Evolutionary conservation across 371 early-diverging fungal genomes (phyloP), one percentile per base, ranked within the genome.

Genomic region (Phascolomyces articulosus): DNA sequence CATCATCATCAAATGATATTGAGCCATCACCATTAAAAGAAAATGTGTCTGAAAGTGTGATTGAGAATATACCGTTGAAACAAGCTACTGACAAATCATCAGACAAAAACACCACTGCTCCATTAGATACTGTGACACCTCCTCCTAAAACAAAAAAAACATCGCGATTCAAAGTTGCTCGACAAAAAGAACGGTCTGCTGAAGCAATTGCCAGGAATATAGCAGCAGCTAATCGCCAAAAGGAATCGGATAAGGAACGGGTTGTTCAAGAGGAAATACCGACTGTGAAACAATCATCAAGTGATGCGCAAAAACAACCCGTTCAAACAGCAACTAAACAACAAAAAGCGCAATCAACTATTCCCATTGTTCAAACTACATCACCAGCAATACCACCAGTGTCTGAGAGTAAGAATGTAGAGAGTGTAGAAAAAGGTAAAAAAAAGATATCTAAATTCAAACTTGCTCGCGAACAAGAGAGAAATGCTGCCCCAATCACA

Each of bases 21-120:
- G 51, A 51, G 9, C 24, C 4, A 23, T 51, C 51, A 13, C 51
- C 51, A 51, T 24, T 51, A n/a, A 20, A 51, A 24, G 51, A 51
- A 11, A 20, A 23, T 24, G 51, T 51, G 4, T 7, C 51, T 9
- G 51, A 51, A 51, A 51, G 23, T 21, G n/a, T n/a, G n/a, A n/a
- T n/a, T n/a, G n/a, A 24, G 21, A 11, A 20, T 51, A 4, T 29
- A 69, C 72, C 63, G 44, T 72, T 13, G 31, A 64, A 79, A 48
- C 10, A 21, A 44, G 54, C 65, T 21, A 59, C 49, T 13, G 47
- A 48, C 8, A n/a, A 20, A 23, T 23, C 38, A 10, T 40, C 24
- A 23, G 21, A 34, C 40, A 29, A 44, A 15, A 44, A 44, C 1
- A n/a, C 44, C 16, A n/a, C 44, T n/a, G 44, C n/a, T n/a, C 4